Evolutionary conservation across 441 rosid genomes (phyloP).

Genomic region (Gossypium trilobum): DNA sequence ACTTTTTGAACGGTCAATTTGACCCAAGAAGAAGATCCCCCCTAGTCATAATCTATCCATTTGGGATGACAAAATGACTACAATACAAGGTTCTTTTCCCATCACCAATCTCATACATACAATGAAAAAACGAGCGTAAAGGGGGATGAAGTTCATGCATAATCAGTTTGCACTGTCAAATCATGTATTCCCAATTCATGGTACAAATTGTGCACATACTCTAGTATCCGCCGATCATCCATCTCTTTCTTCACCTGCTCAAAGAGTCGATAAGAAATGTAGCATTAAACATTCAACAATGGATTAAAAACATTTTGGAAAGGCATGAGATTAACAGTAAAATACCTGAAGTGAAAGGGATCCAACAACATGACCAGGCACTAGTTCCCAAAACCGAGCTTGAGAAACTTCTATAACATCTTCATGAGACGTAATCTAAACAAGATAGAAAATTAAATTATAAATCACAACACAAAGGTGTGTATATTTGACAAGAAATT

Average conservation of each 20-base stretch:
- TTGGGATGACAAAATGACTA: neutral
- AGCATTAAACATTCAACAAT: neutral
- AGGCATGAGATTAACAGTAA: neutral
- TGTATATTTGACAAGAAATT: neutral
- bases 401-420: slow-evolving; percentile 64
- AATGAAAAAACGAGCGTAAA: neutral
- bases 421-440: slow-evolving; percentile 58
- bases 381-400: slow-evolving; percentile 82
- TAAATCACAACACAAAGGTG: neutral
- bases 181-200: slow-evolving; percentile 74
- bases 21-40: neutral
- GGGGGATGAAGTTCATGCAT: slow-evolving; percentile 12
- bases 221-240: slow-evolving; percentile 48
- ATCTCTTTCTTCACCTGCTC: slow-evolving; percentile 50
- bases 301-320: neutral
- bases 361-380: slow-evolving; percentile 83
- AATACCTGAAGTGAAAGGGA: slow-evolving; percentile 65
- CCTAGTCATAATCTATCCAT: neutral
- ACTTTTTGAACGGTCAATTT: slow-evolving; percentile 1
- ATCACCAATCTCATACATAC: neutral
- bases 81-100: slow-evolving; percentile 1
- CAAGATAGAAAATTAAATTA: slow-evolving; percentile 3
- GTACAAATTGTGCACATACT: slow-evolving; percentile 54
- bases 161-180: slow-evolving; percentile 61
- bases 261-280: slow-evolving; percentile 13